A percentile compares a stretch with the other conserved stretches of the same genome.
Evolutionary conservation across 495 filamentous ascomycete species (phyloP).

Genomic region (Aspergillus olivimuriae): DNA sequence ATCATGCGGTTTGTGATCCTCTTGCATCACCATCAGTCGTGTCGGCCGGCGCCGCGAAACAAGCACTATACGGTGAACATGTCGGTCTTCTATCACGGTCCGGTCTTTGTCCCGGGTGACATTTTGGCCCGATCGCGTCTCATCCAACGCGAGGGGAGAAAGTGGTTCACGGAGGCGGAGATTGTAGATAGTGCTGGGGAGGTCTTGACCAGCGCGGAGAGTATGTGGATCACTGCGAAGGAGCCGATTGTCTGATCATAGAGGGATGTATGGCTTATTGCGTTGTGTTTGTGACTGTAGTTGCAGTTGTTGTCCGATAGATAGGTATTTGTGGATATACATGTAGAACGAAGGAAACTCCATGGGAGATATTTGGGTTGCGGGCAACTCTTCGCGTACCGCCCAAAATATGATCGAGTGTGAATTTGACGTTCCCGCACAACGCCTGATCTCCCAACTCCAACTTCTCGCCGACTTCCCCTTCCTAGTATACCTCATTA

Average conservation of each 20-base stretch:
- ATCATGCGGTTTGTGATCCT: slow-evolving; percentile 3
- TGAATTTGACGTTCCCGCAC: background rate
- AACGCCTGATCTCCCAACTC: background rate
- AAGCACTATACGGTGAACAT: slow-evolving; percentile 2
- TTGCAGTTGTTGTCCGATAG: no score
- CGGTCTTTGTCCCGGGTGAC: background rate
- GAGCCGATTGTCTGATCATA: background rate
- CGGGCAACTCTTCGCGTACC: background rate
- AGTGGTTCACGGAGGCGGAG: slow-evolving; percentile 3
- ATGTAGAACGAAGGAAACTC: no score
- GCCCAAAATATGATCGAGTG: background rate
- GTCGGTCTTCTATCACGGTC: slow-evolving; percentile 1
- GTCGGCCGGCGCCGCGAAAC: background rate
- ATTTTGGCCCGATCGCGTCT: background rate
- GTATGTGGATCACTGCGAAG: slow-evolving; percentile 2
- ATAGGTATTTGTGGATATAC: no score
- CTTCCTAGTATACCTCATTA: no score
- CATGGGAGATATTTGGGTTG: no score
- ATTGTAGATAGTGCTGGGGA: background rate
- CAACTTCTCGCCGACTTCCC: background rate
- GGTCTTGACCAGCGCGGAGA: slow-evolving; percentile 3
- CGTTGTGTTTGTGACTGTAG: no score
- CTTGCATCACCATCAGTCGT: background rate
- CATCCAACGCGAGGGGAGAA: background rate
- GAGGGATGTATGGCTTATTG: no score